Base-by-base conservation (phyloP, 2,329 filamentous ascomycete genomes). In the Thelonectria rubi region DNA sequence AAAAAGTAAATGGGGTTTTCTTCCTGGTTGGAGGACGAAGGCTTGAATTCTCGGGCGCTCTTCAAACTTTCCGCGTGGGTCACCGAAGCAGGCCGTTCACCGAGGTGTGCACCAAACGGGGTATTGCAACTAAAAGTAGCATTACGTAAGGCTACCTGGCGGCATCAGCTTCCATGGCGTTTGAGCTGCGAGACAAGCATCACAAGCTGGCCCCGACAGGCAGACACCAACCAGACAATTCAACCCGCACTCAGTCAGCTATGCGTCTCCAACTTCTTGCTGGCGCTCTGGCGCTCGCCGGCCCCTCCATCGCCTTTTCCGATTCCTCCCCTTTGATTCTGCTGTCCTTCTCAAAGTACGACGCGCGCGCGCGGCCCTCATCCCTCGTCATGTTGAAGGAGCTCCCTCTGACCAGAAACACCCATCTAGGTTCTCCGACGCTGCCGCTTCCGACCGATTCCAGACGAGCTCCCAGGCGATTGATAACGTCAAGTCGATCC, bases 281-380 rank as follows among this genome's bases (percentile, higher is more conserved):
- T 62, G 76, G 82, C 68, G 74, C 85, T 52, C 77, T 86, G 73
- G 83, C 83, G 67, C 77, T 86, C 71, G 82, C 86, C 68, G 83
- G 85, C 62, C 82, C 83, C 21, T 88, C 84, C 46, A 81, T 87
- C 64, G 94, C 92, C 24, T 95, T 97, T 76, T 88, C 87, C 65
- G 90, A 97, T 78, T 93, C 94, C 2, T 94, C 92, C 56, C 94
- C 95, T 17, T 95, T 97, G 78, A 86, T 97, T 75, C 81, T 97
- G 68, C 90, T 96, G 76, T 97, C 94, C 32, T 94, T 90, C 47
- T 86, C 90, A 65, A 82, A 89, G 94, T 97, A 89, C 72, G 89
- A 63, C 34, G 34, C 34, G 21, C 45, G 12, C 56, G 64, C 58
- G 58, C 61, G 57, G 26, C 45, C 50, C 51, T 21, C 17, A 52